Evolutionary conservation across 306 rosid genomes (phyloP).

Genomic region (Lablab purpureus): DNA sequence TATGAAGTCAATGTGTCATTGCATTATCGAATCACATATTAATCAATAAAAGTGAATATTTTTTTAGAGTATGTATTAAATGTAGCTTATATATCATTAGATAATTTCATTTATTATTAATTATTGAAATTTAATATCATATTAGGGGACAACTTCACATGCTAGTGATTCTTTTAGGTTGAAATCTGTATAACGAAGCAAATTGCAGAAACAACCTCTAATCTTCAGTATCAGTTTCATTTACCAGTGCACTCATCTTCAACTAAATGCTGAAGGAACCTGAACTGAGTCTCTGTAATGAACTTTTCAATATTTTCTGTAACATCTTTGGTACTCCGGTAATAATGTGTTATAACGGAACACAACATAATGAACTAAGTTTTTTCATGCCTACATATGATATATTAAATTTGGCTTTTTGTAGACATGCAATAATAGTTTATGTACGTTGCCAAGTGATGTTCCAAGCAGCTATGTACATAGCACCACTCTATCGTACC

Average conservation of each 20-base stretch:
- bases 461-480: neutral
- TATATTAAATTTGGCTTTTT: conserved; percentile 5
- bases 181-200: too few relatives aligned
- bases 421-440: neutral
- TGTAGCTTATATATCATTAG: too few relatives aligned
- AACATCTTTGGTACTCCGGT: neutral
- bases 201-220: neutral
- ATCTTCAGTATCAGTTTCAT: neutral
- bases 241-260: neutral
- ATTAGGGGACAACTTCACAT: too few relatives aligned
- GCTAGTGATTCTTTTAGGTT: too few relatives aligned
- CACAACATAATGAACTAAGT: neutral
- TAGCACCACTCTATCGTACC: neutral
- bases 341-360: too few relatives aligned
- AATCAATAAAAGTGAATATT: too few relatives aligned
- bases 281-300: neutral
- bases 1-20: neutral
- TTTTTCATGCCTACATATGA: neutral
- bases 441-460: neutral
- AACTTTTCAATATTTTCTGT: neutral
- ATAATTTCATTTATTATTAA: too few relatives aligned
- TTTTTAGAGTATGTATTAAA: too few relatives aligned
- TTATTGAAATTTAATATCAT: too few relatives aligned
- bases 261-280: neutral
- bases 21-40: neutral